phyloP scores from a whole-genome alignment of 225 moss, liverwort and hornwort genomes.

The Lunularia cruciata region DNA sequence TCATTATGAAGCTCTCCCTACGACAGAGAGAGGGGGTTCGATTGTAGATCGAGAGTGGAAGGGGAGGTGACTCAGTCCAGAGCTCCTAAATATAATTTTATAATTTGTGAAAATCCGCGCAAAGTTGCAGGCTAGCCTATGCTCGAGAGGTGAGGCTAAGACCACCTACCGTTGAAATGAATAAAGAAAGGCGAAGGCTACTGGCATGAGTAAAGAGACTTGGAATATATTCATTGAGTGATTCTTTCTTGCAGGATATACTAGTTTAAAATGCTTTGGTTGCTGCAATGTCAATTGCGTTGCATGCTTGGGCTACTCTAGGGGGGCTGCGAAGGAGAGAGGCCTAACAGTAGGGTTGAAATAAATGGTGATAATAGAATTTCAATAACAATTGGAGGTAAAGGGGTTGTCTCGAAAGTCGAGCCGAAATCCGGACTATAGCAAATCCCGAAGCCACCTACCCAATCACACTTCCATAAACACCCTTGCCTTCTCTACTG shows the following conservation, averaged over 20 bases:
- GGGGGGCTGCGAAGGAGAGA: neutral
- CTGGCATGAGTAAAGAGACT: too few relatives aligned
- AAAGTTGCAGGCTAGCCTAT: neutral
- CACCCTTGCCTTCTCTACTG: neutral
- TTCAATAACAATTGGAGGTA: slow-evolving; percentile 1
- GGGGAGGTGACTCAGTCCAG: neutral
- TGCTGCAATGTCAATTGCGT: neutral
- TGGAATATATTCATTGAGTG: neutral
- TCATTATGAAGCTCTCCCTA: neutral
- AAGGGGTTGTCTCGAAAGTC: neutral
- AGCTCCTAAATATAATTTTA: neutral
- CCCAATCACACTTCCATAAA: slow-evolving; percentile 9
- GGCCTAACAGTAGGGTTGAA: neutral
- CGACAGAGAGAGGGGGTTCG: neutral
- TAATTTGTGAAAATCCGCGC: neutral
- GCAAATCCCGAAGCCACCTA: slow-evolving; percentile 11
- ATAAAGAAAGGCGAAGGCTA: too few relatives aligned
- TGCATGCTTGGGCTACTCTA: neutral
- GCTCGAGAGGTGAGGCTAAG: neutral
- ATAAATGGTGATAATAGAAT: neutral
- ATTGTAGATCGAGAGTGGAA: neutral
- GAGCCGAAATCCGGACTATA: neutral
- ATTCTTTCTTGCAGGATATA: neutral
- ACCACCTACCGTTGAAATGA: neutral
- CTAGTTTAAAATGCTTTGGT: neutral